These are phyloP conservation scores for Laetiporus sulphureus DNA, from an alignment of 1,284 basidiomycete genomes.

Conservation along the genomic window DNA sequence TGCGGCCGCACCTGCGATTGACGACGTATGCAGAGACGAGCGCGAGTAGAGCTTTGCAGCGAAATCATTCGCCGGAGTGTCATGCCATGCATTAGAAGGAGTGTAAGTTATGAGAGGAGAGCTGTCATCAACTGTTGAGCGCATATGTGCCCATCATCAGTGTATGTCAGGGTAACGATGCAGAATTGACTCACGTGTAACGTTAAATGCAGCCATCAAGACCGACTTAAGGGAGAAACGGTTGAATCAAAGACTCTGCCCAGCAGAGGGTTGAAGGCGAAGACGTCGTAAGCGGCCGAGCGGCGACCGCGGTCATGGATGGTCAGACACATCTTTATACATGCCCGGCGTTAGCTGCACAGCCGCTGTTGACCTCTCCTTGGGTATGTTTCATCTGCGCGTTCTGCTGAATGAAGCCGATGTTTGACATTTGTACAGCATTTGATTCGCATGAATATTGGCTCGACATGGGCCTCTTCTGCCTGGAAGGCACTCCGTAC, in stretches of 20 bases:
- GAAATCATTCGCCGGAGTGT: conserved; percentile 17
- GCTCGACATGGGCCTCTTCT: too few species aligned
- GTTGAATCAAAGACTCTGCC: conserved; percentile 20
- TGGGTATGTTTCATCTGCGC: background rate
- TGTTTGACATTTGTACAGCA: too few species aligned
- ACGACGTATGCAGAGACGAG: conserved; percentile 20
- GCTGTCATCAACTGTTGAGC: conserved; percentile 25
- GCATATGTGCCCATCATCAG: too few species aligned
- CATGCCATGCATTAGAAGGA: conserved; percentile 24
- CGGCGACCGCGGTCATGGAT: background rate
- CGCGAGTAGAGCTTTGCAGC: conserved; percentile 15
- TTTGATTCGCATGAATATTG: too few species aligned
- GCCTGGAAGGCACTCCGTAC: too few species aligned
- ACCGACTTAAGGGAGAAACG: conserved; percentile 15
- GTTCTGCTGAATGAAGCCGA: background rate
- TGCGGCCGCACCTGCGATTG: conserved; percentile 18
- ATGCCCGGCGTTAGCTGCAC: too few species aligned
- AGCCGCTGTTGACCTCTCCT: background rate
- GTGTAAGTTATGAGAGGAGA: conserved; percentile 25
- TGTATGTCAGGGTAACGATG: too few species aligned
- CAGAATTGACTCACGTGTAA: too few species aligned
- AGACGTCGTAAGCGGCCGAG: conserved; percentile 5
- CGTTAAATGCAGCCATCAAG: conserved; percentile 30
- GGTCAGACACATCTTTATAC: background rate
- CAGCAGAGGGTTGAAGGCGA: conserved; percentile 17